Conservation (phyloP, 352 stramenopile genomes). For the Phytophthora rubi region DNA sequence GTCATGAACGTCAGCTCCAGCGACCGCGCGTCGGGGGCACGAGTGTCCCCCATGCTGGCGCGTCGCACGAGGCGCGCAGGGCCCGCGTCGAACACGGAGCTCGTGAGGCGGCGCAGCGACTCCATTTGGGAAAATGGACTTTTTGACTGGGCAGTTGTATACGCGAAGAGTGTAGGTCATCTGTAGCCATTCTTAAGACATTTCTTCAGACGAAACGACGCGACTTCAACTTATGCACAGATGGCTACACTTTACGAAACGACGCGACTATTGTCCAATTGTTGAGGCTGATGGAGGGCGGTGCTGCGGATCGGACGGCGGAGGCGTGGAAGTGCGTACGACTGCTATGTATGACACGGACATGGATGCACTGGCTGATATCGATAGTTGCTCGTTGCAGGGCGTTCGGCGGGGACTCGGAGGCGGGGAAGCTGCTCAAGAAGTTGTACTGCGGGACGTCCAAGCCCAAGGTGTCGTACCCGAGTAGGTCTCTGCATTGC, state of each 20-base stretch:
- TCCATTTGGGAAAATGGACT: slow-evolving; percentile 49
- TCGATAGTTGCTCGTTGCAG: slow-evolving; percentile 22
- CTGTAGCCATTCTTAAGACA: neutral
- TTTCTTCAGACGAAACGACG: neutral
- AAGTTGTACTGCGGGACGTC: slow-evolving; percentile 70
- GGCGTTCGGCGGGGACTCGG: slow-evolving; percentile 76
- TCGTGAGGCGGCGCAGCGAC: slow-evolving; percentile 76
- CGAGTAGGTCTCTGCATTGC: slow-evolving; percentile 48
- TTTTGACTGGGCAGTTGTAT: slow-evolving; percentile 14
- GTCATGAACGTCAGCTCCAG: slow-evolving; percentile 84
- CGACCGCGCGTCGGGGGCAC: slow-evolving; percentile 35
- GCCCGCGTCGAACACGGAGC: slow-evolving; percentile 55
- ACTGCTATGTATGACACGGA: no score
- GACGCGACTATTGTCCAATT: no score
- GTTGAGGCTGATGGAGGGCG: no score
- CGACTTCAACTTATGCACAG: neutral
- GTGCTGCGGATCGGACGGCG: neutral
- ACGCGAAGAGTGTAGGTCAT: slow-evolving; percentile 2
- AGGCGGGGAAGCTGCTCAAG: slow-evolving; percentile 75
- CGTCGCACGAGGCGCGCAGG: slow-evolving; percentile 46
- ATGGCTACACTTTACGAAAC: no score
- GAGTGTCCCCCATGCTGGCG: slow-evolving; percentile 38
- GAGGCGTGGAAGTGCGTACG: slow-evolving; percentile 50
- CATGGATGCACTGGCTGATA: no score
- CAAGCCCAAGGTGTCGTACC: slow-evolving; percentile 79